Evolutionary conservation across 2,329 filamentous ascomycete genomes (phyloP).

Genomic region (Sclerotinia glacialis): DNA sequence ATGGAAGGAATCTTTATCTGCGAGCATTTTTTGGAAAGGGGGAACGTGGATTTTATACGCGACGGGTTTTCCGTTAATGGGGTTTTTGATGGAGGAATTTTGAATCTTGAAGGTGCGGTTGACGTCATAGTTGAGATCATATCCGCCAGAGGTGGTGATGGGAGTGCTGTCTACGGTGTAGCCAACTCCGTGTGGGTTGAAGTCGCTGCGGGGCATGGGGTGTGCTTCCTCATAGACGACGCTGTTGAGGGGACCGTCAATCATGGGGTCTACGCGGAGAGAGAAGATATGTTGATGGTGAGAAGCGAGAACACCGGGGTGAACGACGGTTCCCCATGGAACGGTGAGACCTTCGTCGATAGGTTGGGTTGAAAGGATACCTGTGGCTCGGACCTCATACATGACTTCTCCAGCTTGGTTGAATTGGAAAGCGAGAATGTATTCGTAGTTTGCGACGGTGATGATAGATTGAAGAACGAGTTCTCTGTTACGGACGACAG

Average conservation of each 20-base stretch:
- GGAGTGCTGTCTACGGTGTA: constrained; percentile 51
- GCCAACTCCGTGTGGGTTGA: constrained; percentile 52
- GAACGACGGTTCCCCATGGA: constrained; percentile 65
- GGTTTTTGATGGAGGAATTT: constrained; percentile 51
- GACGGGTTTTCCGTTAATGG: constrained; percentile 52
- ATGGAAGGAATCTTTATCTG: constrained; percentile 48
- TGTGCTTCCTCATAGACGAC: constrained; percentile 58
- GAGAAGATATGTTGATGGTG: constrained; percentile 79
- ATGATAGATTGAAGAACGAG: constrained; percentile 68
- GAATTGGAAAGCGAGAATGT: constrained; percentile 69
- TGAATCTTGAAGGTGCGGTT: constrained; percentile 59
- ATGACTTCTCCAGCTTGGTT: constrained; percentile 66
- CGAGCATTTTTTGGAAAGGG: constrained; percentile 57
- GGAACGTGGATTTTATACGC: constrained; percentile 56
- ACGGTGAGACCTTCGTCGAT: constrained; percentile 64
- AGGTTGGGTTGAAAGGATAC: constrained; percentile 64
- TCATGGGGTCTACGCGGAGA: constrained; percentile 60
- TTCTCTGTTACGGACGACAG: constrained; percentile 61
- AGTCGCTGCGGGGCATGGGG: constrained; percentile 54
- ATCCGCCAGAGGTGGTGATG: constrained; percentile 47
- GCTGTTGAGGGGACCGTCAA: constrained; percentile 55
- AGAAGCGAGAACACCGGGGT: constrained; percentile 64
- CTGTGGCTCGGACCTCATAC: constrained; percentile 67
- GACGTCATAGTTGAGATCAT: constrained; percentile 47
- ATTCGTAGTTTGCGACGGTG: constrained; percentile 71